Conservation (phyloP, 2,329 filamentous ascomycete species). For the Exutisphaerella laricina region DNA sequence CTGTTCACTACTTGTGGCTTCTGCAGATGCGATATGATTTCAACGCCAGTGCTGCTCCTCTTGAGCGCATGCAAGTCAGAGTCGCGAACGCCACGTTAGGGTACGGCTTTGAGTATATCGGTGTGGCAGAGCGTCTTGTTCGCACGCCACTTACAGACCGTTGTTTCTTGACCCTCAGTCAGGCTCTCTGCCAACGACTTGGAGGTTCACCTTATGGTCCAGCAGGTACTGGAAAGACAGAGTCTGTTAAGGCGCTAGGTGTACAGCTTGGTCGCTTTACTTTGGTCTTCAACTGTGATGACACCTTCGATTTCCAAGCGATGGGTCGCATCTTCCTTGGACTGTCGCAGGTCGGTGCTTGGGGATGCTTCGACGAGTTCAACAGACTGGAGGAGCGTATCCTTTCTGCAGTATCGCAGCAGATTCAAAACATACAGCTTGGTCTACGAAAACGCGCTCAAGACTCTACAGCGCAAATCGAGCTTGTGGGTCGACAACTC, state of each 20-base stretch:
- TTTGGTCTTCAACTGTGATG: slow-evolving; percentile 98
- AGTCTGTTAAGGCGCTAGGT: slow-evolving; percentile 96
- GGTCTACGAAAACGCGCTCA: slow-evolving; percentile 79
- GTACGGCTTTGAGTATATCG: slow-evolving; percentile 97
- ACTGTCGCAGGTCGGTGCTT: slow-evolving; percentile 97
- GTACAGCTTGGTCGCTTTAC: slow-evolving; percentile 96
- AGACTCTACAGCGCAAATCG: slow-evolving; percentile 82
- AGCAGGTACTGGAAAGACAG: slow-evolving; percentile 96
- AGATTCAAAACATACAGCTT: slow-evolving; percentile 98
- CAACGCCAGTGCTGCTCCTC: slow-evolving; percentile 68
- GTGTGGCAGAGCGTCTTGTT: slow-evolving; percentile 92
- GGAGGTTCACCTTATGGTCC: slow-evolving; percentile 97
- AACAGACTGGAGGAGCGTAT: slow-evolving; percentile 98
- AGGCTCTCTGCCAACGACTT: slow-evolving; percentile 88
- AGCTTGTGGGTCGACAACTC: slow-evolving; percentile 85
- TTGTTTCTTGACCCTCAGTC: slow-evolving; percentile 95
- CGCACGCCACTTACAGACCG: slow-evolving; percentile 94
- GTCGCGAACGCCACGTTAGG: slow-evolving; percentile 95
- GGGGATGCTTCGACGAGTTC: slow-evolving; percentile 99
- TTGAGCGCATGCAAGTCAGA: slow-evolving; percentile 79
- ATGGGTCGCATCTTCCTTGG: slow-evolving; percentile 99
- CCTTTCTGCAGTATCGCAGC: slow-evolving; percentile 93
- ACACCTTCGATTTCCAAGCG: slow-evolving; percentile 98
- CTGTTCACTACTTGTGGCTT: slow-evolving; percentile 85
- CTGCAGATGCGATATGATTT: slow-evolving; percentile 97